Evolutionary conservation across 331 rosid species (phyloP), one percentile per base, ranked within the genome.

Genomic region (Cydonia oblonga): DNA sequence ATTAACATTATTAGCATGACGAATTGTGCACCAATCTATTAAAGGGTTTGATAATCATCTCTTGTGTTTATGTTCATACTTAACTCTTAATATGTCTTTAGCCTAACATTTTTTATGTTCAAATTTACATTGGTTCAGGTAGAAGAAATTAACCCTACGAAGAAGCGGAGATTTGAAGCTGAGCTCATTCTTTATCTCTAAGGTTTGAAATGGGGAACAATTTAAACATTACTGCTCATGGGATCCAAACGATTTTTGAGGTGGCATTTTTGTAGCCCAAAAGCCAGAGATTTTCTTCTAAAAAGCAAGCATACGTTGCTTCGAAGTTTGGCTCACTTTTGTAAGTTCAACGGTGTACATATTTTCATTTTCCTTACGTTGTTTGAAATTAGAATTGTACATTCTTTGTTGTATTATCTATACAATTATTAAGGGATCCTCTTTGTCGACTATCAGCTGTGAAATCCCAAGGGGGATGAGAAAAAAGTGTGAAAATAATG

Each of bases 101-200:
- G 54, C 62, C 29, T 71, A 66, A 63, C 57, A 15, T 24, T 69
- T 60, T 40, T 58, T 44, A 61, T 66, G 68, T 53, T 80, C 57
- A 30, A 12, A 28, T 81, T 73, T 60, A 46, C 66, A 24, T 68
- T 66, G 81, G 61, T 78, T 64, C 90, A 93, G 97, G 80, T 90
- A 11, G 98, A 96, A 71, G 97, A 90, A 83, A 85, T 90, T 74
- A 89, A 71, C 79, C 33, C 95, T 20, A 93, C 28, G 28, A 26
- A 26, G 28, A 26, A 26, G 28, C 28, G 28, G 28, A 26, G 28
- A 3, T 26, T 26, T 75, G 28, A 26, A 26, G 90, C 88, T 18
- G 97, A 93, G 84, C 81, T 93, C 76, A 89, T 93, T 75, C 87
- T 81, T 14, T 93, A 87, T 70, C 49, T 89, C 61, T 93, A 85